Conservation (phyloP, 73 alveolate species). For the Paramecium bursaria region DNA sequence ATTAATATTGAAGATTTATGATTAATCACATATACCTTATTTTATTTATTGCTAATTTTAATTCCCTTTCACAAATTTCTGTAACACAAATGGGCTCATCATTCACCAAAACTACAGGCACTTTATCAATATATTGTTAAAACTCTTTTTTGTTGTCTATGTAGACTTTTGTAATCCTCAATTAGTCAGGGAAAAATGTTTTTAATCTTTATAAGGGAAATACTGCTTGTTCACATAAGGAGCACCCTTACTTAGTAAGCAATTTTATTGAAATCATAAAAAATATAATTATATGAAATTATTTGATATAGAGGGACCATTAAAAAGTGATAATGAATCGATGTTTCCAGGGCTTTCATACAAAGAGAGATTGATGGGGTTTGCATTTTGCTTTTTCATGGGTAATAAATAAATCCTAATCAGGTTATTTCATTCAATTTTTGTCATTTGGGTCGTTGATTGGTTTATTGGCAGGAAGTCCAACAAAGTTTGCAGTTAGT, state of each 20-base stretch:
- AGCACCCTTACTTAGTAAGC: neutral
- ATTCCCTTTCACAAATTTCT: slow-evolving; percentile 9
- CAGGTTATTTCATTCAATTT: slow-evolving; percentile 77
- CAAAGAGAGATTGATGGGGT: slow-evolving; percentile 86
- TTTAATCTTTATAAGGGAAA: neutral
- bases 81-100: neutral
- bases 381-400: slow-evolving; percentile 80
- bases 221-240: neutral
- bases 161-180: neutral
- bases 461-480: slow-evolving; percentile 85
- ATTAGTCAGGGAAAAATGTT: neutral
- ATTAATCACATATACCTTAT: too few species aligned
- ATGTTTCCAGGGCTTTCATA: slow-evolving; percentile 81
- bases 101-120: slow-evolving; percentile 39
- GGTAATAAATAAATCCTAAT: slow-evolving; percentile 2
- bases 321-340: slow-evolving; percentile 78
- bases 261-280: neutral
- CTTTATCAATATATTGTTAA: neutral
- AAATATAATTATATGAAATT: slow-evolving; percentile 36
- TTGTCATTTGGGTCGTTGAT: slow-evolving; percentile 81
- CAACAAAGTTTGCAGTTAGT: slow-evolving; percentile 84
- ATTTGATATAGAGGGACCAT: slow-evolving; percentile 51
- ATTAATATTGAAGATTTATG: too few species aligned
- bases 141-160: slow-evolving; percentile 7
- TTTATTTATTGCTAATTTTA: neutral